Evolutionary conservation across 345 rosid genomes (phyloP).

Genomic region (Erysimum cheiranthoides): DNA sequence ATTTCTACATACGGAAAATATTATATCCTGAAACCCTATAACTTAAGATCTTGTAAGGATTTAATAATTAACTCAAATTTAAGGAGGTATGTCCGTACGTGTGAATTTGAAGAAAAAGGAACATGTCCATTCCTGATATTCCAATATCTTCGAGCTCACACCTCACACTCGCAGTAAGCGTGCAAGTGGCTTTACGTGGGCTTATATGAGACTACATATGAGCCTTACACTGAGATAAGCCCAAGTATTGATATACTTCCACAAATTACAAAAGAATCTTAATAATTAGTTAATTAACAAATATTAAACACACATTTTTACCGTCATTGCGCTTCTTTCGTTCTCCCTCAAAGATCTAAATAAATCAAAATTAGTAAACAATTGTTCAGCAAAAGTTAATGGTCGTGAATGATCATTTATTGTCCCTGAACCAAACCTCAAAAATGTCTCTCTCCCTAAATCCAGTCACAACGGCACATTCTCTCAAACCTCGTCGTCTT

Average conservation of each 20-base stretch:
- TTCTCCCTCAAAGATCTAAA: constrained; percentile 39
- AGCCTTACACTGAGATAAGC: no score
- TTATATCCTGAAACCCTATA: no score
- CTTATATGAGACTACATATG: no score
- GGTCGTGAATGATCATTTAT: constrained; percentile 29
- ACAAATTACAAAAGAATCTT: neutral
- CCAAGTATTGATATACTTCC: neutral
- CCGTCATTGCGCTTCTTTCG: constrained; percentile 45
- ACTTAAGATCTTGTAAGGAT: no score
- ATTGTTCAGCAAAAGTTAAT: constrained; percentile 31
- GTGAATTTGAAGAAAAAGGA: no score
- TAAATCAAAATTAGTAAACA: constrained; percentile 45
- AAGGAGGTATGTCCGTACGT: no score
- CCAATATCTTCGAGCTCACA: no score
- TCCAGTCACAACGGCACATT: constrained; percentile 31
- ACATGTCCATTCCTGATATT: no score
- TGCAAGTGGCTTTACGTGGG: no score
- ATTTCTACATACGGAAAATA: no score
- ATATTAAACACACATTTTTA: neutral
- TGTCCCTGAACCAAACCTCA: constrained; percentile 31
- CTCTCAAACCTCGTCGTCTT: constrained; percentile 27
- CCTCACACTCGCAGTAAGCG: no score
- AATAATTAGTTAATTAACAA: neutral
- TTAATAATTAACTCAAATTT: no score
- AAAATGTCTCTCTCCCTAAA: constrained; percentile 20